A percentile compares a stretch with the other conserved stretches of the same genome.
Conservation (phyloP, 371 early-diverging fungal species). For the Mucor ambiguus region DNA sequence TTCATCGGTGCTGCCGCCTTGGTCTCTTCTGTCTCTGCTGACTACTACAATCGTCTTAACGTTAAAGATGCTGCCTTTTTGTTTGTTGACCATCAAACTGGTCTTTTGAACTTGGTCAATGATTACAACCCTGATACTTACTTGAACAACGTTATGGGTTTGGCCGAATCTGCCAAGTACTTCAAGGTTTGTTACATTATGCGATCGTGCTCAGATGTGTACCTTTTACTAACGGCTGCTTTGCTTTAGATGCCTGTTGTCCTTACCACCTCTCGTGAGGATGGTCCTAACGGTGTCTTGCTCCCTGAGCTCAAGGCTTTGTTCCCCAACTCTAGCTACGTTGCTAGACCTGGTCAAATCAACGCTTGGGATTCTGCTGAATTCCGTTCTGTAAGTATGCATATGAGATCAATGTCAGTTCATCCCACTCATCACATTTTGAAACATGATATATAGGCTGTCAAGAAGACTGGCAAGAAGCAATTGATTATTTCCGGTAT, state of each 20-base stretch:
- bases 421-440: no score
- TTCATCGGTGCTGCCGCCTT: conserved; percentile 23
- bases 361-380: conserved; percentile 32
- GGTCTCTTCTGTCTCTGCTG: conserved; percentile 20
- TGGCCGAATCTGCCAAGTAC: conserved; percentile 30
- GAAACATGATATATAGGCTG: conserved; percentile 7
- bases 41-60: conserved; percentile 25
- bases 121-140: conserved; percentile 28
- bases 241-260: conserved; percentile 9
- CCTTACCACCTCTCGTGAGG: conserved; percentile 32
- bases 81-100: conserved; percentile 37
- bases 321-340: conserved; percentile 28
- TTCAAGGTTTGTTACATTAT: conserved; percentile 6
- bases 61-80: conserved; percentile 27
- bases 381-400: conserved; percentile 11
- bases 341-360: conserved; percentile 36
- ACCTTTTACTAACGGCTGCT: no score
- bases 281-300: conserved; percentile 33
- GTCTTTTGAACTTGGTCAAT: conserved; percentile 26
- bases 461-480: conserved; percentile 34
- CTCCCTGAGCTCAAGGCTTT: conserved; percentile 24
- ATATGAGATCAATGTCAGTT: no score
- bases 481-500: conserved; percentile 36
- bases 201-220: no score
- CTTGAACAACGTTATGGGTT: conserved; percentile 33